These are phyloP conservation scores for Claviceps purpurea DNA, from an alignment of 2,329 filamentous ascomycete genomes.

Conservation along the genomic window DNA sequence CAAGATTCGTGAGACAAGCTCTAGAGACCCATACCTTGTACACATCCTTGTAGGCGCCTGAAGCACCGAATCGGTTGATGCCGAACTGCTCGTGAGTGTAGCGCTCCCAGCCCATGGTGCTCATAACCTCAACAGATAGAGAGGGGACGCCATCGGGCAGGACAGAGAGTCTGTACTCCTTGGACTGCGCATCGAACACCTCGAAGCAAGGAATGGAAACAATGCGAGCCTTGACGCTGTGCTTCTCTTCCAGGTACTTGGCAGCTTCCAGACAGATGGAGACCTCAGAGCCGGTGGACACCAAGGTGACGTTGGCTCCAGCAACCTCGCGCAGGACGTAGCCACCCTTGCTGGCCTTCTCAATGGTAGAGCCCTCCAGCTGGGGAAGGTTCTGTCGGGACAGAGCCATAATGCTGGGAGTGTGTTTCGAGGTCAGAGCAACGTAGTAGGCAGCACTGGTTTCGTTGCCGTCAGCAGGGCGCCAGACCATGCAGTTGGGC, in stretches of 20 bases:
- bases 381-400: conserved; percentile 98
- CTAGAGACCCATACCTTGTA: conserved; percentile 56
- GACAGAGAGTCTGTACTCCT: conserved; percentile 89
- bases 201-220: conserved; percentile 96
- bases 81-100: conserved; percentile 99
- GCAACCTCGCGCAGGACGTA: conserved; percentile 80
- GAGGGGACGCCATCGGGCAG: conserved; percentile 89
- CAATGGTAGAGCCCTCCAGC: conserved; percentile 84
- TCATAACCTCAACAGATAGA: conserved; percentile 91
- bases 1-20: neutral
- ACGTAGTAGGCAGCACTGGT: conserved; percentile 95
- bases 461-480: conserved; percentile 96
- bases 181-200: conserved; percentile 85
- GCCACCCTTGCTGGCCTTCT: conserved; percentile 84
- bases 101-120: conserved; percentile 95
- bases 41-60: conserved; percentile 92
- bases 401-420: conserved; percentile 84
- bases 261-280: conserved; percentile 84
- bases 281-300: conserved; percentile 94
- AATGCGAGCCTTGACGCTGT: conserved; percentile 76
- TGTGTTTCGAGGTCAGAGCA: conserved; percentile 76
- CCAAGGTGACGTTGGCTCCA: conserved; percentile 74
- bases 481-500: conserved; percentile 99
- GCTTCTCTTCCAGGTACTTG: conserved; percentile 81
- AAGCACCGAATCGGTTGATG: conserved; percentile 97